These are phyloP conservation scores for Solanum virginianum DNA, from an alignment of 257 asterid species.

Conservation along the genomic window DNA sequence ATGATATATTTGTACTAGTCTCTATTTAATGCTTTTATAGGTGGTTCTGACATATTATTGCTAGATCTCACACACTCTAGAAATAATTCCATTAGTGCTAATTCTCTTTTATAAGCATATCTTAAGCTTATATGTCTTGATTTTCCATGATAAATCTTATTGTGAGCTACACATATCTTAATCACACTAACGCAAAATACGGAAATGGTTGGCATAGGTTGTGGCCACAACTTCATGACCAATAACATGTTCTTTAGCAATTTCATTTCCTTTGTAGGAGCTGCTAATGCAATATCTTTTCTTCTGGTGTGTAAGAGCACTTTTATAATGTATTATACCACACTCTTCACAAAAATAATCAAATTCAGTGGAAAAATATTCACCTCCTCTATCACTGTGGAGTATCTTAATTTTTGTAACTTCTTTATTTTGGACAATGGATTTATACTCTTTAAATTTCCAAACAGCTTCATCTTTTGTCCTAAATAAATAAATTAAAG, in stretches of 20 bases:
- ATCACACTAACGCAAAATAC: background rate
- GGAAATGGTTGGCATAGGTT: background rate
- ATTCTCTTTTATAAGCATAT: background rate
- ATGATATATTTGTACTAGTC: background rate
- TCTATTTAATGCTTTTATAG: background rate
- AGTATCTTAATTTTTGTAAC: background rate
- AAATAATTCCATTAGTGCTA: background rate
- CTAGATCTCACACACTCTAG: background rate
- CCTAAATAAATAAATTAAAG: background rate
- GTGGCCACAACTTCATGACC: background rate
- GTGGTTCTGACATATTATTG: background rate
- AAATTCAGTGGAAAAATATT: background rate
- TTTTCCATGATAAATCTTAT: background rate
- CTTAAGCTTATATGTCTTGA: background rate
- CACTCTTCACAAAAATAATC: background rate
- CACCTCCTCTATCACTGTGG: background rate
- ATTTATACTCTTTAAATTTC: background rate
- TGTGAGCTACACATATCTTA: background rate
- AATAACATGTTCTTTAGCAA: background rate
- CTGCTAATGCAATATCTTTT: background rate
- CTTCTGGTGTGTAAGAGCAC: background rate
- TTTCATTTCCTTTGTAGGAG: background rate
- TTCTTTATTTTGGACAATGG: background rate
- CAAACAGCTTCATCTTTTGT: background rate
- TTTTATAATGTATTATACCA: background rate